Conservation (phyloP, 202 grass and related monocot genomes). For the Saccharum hybrid region DNA sequence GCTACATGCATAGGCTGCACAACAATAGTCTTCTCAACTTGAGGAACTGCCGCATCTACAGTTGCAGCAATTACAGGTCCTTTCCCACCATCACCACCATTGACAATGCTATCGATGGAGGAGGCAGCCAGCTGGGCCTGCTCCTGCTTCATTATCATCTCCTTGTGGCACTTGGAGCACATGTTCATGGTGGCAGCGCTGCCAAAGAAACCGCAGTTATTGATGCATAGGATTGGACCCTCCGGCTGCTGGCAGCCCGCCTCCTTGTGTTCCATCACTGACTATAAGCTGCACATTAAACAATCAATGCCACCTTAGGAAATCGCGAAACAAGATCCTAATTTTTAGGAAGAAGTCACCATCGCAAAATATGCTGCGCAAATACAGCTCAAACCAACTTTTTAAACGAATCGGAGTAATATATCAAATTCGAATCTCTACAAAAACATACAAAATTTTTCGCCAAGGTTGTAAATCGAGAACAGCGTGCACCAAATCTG, state of each 20-base stretch:
- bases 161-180: constrained; percentile 99
- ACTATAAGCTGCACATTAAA: constrained; percentile 46
- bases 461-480: constrained; percentile 24
- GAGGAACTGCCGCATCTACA: constrained; percentile 31
- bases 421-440: constrained; percentile 33
- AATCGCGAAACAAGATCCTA: constrained; percentile 36
- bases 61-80: constrained; percentile 36
- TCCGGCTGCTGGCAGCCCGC: constrained; percentile 78
- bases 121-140: constrained; percentile 72
- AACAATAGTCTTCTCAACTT: constrained; percentile 38
- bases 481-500: neutral
- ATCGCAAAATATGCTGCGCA: neutral
- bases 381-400: constrained; percentile 8
- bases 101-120: constrained; percentile 81
- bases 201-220: constrained; percentile 97
- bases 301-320: neutral
- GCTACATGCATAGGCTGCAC: constrained; percentile 42
- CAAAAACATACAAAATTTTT: neutral
- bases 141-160: constrained; percentile 86
- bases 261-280: constrained; percentile 84
- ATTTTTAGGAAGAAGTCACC: constrained; percentile 21
- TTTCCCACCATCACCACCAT: constrained; percentile 55
- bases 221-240: constrained; percentile 89
- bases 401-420: neutral
- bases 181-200: constrained; percentile 89